Base-by-base conservation (phyloP, 2,329 filamentous ascomycete genomes). In the Sphaerostilbella broomeana region DNA sequence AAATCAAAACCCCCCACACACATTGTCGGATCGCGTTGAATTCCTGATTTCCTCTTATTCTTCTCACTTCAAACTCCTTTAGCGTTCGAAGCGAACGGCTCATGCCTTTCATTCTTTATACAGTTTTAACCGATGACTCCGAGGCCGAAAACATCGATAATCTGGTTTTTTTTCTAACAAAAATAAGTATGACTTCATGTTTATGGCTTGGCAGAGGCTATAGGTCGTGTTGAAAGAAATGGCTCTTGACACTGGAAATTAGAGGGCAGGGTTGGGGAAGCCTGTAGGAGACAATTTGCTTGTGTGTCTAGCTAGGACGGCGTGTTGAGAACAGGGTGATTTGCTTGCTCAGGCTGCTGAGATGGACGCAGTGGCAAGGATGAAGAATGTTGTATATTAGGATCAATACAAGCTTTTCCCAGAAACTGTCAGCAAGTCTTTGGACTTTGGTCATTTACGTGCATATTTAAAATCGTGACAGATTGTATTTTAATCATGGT, bases 351-450 rank as follows among this genome's bases (percentile, higher is more conserved):
- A 16, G n/a, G 6, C 5, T 13, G 28, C 28, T 31, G 12, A 16
- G 28, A 10, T 11, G 22, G 22, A 25, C 6, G 9, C n/a, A 17
- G 6, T 13, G 40, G 35, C 24, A 24, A 34, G 30, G 26, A 34
- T 18, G 30, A 35, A 21, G 21, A 33, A 22, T 17, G 27, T 40
- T 43, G 41, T 40, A 40, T 43, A 40, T 39, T 39, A 43, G 27
- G 30, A 38, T 30, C 36, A 39, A 43, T 39, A 30, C 38, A 43
- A 30, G 31, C 13, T 29, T 15, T 35, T 22, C 15, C n/a, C n/a
- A n/a, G n/a, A n/a, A n/a, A n/a, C n/a, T n/a, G n/a, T n/a, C n/a
- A n/a, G n/a, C n/a, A n/a, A n/a, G n/a, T n/a, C n/a, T n/a, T n/a
- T n/a, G n/a, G n/a, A n/a, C 22, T 12, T 25, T 25, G 22, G 8